phyloP scores from a whole-genome alignment of 23 red algal genomes.

The Gracilaria gracilis region DNA sequence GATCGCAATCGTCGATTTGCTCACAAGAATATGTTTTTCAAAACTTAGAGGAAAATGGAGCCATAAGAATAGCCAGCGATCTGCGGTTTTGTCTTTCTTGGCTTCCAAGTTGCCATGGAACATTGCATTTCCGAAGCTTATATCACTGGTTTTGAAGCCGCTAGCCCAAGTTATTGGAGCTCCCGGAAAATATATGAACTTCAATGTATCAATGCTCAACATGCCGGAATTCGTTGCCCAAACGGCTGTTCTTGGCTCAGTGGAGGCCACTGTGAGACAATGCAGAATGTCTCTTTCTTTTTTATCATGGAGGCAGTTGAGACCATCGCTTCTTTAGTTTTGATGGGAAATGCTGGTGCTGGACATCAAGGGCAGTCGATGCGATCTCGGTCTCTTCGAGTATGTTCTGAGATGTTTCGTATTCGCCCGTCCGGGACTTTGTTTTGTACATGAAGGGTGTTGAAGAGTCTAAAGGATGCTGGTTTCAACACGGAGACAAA shows the following conservation, averaged over 20 bases:
- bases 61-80: conserved; percentile 35
- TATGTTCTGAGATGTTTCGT: conserved; percentile 41
- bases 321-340: not conserved
- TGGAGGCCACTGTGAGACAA: conserved; percentile 63
- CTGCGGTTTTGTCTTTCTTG: conserved; percentile 62
- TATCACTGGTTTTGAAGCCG: conserved; percentile 46
- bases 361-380: conserved; percentile 45
- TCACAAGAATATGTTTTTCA: conserved; percentile 75
- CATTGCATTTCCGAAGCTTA: conserved; percentile 66
- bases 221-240: conserved; percentile 34
- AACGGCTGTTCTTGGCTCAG: conserved; percentile 35
- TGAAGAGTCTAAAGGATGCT: conserved; percentile 10
- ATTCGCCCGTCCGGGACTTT: conserved; percentile 23
- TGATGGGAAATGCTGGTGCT: conserved; percentile 37
- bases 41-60: conserved; percentile 65
- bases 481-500: conserved; percentile 6
- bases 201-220: not conserved
- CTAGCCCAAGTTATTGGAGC: not conserved
- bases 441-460: not conserved
- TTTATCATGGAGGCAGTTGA: conserved; percentile 28
- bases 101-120: conserved; percentile 51
- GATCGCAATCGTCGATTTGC: conserved; percentile 52
- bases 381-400: conserved; percentile 45
- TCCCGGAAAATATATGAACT: not conserved
- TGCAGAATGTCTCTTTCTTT: conserved; percentile 25